A percentile compares a stretch with the other conserved stretches of the same genome.
These are phyloP conservation scores for Mycena kentingensis DNA, from an alignment of 768 basidiomycete species.

Conservation along the genomic window DNA sequence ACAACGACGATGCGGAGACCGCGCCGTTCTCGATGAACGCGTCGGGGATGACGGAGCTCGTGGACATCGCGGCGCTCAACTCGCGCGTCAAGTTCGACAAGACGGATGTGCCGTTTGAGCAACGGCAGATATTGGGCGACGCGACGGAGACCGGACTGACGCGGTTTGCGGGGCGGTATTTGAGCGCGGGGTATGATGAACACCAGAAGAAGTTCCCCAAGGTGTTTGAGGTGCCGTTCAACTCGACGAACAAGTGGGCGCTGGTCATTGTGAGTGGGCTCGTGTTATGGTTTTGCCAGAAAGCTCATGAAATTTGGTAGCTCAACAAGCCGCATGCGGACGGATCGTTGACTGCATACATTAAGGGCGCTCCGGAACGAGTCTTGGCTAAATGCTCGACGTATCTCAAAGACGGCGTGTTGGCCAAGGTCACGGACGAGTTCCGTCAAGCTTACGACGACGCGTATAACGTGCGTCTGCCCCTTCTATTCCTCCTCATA, in stretches of 20 bases:
- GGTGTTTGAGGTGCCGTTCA: constrained; percentile 76
- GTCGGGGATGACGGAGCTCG: constrained; percentile 65
- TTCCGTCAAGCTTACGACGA: constrained; percentile 56
- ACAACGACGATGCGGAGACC: constrained; percentile 63
- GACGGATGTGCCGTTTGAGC: constrained; percentile 59
- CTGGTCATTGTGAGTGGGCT: constrained; percentile 55
- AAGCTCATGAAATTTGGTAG: constrained; percentile 31
- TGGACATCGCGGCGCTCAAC: constrained; percentile 66
- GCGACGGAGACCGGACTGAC: constrained; percentile 77
- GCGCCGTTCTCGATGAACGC: constrained; percentile 50
- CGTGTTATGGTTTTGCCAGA: neutral
- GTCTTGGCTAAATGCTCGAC: constrained; percentile 65
- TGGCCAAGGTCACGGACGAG: constrained; percentile 53
- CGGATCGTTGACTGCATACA: constrained; percentile 54
- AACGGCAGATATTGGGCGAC: constrained; percentile 66
- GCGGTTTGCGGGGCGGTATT: constrained; percentile 61
- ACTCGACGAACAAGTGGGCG: constrained; percentile 75
- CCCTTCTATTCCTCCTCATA: neutral
- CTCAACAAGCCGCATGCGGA: constrained; percentile 54
- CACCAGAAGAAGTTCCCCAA: constrained; percentile 54
- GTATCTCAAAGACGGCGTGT: constrained; percentile 54
- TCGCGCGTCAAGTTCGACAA: constrained; percentile 72
- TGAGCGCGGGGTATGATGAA: constrained; percentile 53
- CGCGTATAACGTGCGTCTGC: constrained; percentile 55
- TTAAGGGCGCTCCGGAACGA: constrained; percentile 73